Base-by-base conservation (phyloP, 805 yeast genomes). In the Starmerella vaccinii region DNA sequence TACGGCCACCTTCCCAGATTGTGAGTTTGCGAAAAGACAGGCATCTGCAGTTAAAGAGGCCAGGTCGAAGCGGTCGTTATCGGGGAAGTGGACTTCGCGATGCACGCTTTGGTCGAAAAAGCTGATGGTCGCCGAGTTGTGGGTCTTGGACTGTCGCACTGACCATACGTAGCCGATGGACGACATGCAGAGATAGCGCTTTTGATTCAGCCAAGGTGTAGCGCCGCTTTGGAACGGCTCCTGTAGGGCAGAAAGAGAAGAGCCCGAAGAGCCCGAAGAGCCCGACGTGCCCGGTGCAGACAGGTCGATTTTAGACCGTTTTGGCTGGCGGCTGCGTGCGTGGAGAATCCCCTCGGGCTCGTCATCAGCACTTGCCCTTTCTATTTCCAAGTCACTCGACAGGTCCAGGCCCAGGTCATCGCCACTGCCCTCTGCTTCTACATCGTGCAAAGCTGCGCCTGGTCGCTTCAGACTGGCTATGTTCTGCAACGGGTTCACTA, bases 1-100 rank as follows among this genome's bases (percentile, higher is more conserved):
- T 65, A 77, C 83, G 53, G 76, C 74, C 3, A 89, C 49, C 7
- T 59, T 55, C 9, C 63, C 66, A 6, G 69, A 68, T 43, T 67
- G 60, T 0, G 75, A 68, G 44, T 67, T 69, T 1, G 80, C 94
- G 49, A 86, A 73, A 4, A 86, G 62, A 2, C 82, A 66, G 1
- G 92, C 95, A 1, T 71, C 72, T 16, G 74, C 75, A 47, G 81
- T 81, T 60, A 90, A 71, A 0, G 84, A 77, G 24, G 95, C 90
- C 47, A 86, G 66, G 63, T 87, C 95, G 65, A 74, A 86, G 13
- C 76, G 74, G 53, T 74, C 72, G 42, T 76, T 65, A 65, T 90
- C 97, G 44, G 80, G 81, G 67, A 90, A 89, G 66, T 87, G 90
- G 60, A 86, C 86, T 59, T 87, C 95, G 51, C 80, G 77, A 61